Evolutionary conservation across 192 early-diverging fungal genomes (phyloP), one percentile per base, ranked within the genome.

Genomic region (Chytriomyces sp.): DNA sequence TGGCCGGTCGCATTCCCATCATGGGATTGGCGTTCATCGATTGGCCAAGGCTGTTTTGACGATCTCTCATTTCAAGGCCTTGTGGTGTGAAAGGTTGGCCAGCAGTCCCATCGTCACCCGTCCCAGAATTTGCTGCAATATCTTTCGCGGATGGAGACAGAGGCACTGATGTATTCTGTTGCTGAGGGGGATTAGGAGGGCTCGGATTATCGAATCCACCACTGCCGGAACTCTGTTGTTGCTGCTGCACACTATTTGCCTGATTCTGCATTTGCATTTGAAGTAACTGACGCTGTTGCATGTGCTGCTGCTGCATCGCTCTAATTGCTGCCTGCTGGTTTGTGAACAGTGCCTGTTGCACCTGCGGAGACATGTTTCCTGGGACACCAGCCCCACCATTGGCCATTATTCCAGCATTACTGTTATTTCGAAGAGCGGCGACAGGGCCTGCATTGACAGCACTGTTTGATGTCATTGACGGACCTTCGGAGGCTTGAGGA

Each of bases 241-340:
- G 13, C 13, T 13, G 16, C 20, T n/a, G 16, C 1, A 20, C 3
- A n/a, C 16, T 57, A 57, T 57, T 57, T 20, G 53, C 53, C 53
- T 57, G 53, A 57, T 57, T 57, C 53, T 57, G 53, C 53, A 57
- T 57, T 26, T 64, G 11, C 53, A 64, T 45, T 23, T 35, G 43
- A 18, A 16, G 23, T 46, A 48, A 18, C 72, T 28, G 20, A 20
- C 67, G 75, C 44, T 68, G 75, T 68, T 76, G 75, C 18, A 24
- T 45, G 61, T 76, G 64, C 20, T 68, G 75, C 53, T 76, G 75
- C 63, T 67, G 64, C 49, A 50, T 43, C 20, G 53, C 53, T 20
- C 20, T 57, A n/a, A 57, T 57, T 57, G 53, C 53, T 1, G 53
- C 53, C 53, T 57, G 53, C 20, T 57, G 53, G 53, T 57, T 57